Base-by-base conservation (phyloP, 345 rosid species). In the Eucalyptus urophylla region DNA sequence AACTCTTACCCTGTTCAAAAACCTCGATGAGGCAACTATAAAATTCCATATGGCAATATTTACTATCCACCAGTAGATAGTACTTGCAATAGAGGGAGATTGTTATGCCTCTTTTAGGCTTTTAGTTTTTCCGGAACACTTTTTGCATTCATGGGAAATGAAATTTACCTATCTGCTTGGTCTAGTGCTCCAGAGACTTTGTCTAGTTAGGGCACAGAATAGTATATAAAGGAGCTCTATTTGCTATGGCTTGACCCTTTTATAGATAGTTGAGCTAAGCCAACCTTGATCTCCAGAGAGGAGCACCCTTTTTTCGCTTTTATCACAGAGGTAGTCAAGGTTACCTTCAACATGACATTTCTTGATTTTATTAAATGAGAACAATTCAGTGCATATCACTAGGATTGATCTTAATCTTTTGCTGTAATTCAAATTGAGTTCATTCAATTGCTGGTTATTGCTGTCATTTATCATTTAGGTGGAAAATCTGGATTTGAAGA, bases 401-500 rank as follows among this genome's bases (percentile, higher is more conserved):
- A 11, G 85, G 85, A 37, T 76, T 40, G 85, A 44, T 29, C 85
- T 76, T 76, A 4, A 21, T 40, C 45, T 40, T 76, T 40, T 40
- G 81, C 58, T 87, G 31, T 2, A 44, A 54, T n/a, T 62, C 58
- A 53, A 11, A 40, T 58, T 15, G 60, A 21, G 44, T 72, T 76
- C 47, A 31, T 86, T 89, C 40, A 43, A 31, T 13, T 54, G 16
- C 87, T 86, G 12, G 62, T 6, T 90, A n/a, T 15, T 76, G 29
- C 85, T 76, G 8, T 40, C 45, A 47, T 81, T 50, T 49, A 14
- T 44, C 49, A 14, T 60, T 25, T 49, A 98, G 99, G 98, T 95
- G 87, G 99, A 98, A 90, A 98, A 98, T 91, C 92, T 94, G 96
- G 95, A 95, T 86, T 86, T 97, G 93, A 96, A 96, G 96, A 93